phyloP scores from a whole-genome alignment of 176 grass and related monocot species.

The Eragrostis curvula region DNA sequence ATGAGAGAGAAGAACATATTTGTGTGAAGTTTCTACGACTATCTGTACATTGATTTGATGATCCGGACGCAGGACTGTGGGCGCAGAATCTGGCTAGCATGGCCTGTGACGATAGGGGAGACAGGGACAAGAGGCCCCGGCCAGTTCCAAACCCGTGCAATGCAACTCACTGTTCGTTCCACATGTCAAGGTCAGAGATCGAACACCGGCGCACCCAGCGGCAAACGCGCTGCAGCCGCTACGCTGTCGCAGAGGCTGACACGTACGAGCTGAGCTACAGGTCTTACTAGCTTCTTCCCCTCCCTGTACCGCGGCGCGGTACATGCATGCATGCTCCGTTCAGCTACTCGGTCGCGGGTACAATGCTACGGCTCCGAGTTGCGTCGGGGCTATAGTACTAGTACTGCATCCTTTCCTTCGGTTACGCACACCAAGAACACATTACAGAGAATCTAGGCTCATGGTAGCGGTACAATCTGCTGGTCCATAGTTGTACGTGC shows the following conservation, averaged over 20 bases:
- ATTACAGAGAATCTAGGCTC: neutral
- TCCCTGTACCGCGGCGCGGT: neutral
- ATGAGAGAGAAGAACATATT: neutral
- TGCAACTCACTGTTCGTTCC: neutral
- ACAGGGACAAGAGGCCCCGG: slow-evolving; percentile 18
- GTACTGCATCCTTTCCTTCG: neutral
- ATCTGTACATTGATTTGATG: neutral
- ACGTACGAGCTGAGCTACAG: slow-evolving; percentile 22
- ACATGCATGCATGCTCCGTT: neutral
- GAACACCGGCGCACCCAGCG: neutral
- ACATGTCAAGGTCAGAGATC: slow-evolving; percentile 21
- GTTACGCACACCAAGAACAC: neutral
- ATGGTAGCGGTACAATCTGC: neutral
- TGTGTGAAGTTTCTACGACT: neutral
- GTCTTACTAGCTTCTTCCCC: neutral
- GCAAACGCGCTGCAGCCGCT: too few species aligned
- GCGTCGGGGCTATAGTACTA: too few species aligned
- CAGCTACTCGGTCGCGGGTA: neutral
- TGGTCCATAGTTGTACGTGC: neutral
- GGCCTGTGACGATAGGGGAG: slow-evolving; percentile 24
- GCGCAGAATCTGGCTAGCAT: neutral
- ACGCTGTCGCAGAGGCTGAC: neutral
- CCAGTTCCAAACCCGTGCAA: neutral
- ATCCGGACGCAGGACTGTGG: neutral
- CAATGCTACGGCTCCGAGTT: neutral